phyloP scores from a whole-genome alignment of 83 land plant species.

The Thuja plicata region DNA sequence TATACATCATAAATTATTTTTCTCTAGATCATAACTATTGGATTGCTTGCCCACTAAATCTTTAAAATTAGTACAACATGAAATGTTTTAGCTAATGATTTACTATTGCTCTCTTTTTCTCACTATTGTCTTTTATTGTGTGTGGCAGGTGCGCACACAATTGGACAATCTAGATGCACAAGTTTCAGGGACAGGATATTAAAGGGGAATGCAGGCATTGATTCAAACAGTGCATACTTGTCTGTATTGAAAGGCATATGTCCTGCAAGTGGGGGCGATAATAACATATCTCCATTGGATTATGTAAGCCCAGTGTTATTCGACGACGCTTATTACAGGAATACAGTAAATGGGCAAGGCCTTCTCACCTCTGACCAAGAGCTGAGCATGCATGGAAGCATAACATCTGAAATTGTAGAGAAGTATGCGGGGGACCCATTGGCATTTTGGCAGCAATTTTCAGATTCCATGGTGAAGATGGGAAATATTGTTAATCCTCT shows the following conservation, averaged over 20 bases:
- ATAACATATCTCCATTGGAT: conserved; percentile 53
- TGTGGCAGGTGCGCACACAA: conserved; percentile 59
- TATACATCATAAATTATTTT: neutral
- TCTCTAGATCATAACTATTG: neutral
- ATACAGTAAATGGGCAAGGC: conserved; percentile 45
- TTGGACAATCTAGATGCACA: conserved; percentile 61
- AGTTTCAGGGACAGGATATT: conserved; percentile 57
- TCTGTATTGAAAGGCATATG: conserved; percentile 33
- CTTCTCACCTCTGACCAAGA: conserved; percentile 62
- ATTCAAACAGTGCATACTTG: conserved; percentile 13
- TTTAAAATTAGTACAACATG: no score
- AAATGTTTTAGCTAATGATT: neutral
- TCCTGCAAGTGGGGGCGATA: conserved; percentile 34
- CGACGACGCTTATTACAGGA: conserved; percentile 50
- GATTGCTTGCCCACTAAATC: no score
- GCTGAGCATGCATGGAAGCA: conserved; percentile 23
- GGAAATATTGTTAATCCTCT: no score
- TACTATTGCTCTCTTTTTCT: neutral
- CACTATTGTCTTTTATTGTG: neutral
- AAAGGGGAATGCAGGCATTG: conserved; percentile 9
- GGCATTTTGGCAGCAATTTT: conserved; percentile 59
- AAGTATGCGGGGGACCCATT: conserved; percentile 38
- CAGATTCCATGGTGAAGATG: no score
- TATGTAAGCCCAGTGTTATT: conserved; percentile 42
- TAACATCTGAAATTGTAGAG: conserved; percentile 41